Evolutionary conservation across 75 land plant genomes (phyloP).

Genomic region (Pinus taeda): DNA sequence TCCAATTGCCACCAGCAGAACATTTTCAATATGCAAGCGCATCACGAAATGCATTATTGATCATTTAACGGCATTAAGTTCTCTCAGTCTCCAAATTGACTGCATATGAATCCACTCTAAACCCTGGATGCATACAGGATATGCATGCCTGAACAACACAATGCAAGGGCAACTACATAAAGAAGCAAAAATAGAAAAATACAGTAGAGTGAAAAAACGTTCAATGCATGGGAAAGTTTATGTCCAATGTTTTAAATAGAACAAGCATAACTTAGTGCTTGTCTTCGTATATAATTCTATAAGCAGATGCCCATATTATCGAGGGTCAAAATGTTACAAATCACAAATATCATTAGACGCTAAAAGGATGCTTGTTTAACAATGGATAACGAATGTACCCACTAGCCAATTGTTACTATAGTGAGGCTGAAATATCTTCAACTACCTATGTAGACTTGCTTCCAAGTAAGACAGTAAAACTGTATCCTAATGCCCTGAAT

Average conservation of each 20-base stretch:
- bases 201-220: too few species aligned
- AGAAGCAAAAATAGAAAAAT: too few species aligned
- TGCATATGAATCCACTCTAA: not conserved
- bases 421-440: not conserved
- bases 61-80: not conserved
- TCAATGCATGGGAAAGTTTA: too few species aligned
- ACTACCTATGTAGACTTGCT: not conserved
- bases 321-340: not conserved
- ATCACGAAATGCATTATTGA: too few species aligned
- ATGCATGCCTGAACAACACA: conserved; percentile 8
- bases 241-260: too few species aligned
- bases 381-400: not conserved
- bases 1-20: not conserved
- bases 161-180: not conserved
- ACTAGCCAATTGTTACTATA: not conserved
- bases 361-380: not conserved
- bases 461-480: not conserved
- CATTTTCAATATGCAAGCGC: not conserved
- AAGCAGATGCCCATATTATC: not conserved
- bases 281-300: too few species aligned
- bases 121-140: not conserved
- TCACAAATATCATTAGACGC: not conserved
- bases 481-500: not conserved
- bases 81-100: not conserved
- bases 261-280: too few species aligned